Evolutionary conservation across 257 asterid species (phyloP).

Genomic region (Lycium ferocissimum): DNA sequence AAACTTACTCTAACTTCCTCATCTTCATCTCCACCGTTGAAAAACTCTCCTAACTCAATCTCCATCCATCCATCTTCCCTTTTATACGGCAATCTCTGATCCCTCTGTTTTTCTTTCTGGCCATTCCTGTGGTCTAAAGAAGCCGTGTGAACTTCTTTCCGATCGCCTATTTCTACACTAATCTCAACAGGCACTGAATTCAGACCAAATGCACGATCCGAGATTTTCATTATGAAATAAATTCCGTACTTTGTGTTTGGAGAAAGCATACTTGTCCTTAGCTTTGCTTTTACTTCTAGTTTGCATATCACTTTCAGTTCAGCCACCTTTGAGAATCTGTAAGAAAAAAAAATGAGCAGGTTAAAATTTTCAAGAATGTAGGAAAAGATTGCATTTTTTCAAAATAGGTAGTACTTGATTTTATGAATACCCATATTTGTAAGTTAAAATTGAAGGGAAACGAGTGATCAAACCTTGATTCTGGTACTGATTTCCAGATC

Average conservation of each 20-base stretch:
- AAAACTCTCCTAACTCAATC: constrained; percentile 46
- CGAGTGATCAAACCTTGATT: constrained; percentile 37
- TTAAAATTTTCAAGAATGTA: neutral
- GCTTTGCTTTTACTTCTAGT: constrained; percentile 36
- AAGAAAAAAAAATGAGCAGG: neutral
- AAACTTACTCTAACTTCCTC: constrained; percentile 35
- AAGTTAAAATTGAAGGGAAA: neutral
- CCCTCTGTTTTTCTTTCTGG: constrained; percentile 31
- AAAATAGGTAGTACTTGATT: too few species aligned
- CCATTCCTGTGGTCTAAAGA: constrained; percentile 12
- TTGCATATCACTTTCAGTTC: constrained; percentile 40
- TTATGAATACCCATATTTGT: too few species aligned
- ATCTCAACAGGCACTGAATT: constrained; percentile 41
- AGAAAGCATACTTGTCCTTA: constrained; percentile 32
- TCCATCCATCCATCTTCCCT: constrained; percentile 50
- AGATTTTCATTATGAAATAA: constrained; percentile 41
- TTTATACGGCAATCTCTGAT: constrained; percentile 16
- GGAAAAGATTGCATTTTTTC: neutral
- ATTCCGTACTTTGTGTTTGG: constrained; percentile 43
- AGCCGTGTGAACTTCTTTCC: constrained; percentile 26
- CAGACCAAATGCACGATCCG: constrained; percentile 39
- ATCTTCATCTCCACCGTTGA: constrained; percentile 24
- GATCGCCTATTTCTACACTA: constrained; percentile 17
- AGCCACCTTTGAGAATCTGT: constrained; percentile 43
- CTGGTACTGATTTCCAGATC: constrained; percentile 42